Evolutionary conservation across 768 basidiomycete species (phyloP).

Genomic region (Lenzites betulinus): DNA sequence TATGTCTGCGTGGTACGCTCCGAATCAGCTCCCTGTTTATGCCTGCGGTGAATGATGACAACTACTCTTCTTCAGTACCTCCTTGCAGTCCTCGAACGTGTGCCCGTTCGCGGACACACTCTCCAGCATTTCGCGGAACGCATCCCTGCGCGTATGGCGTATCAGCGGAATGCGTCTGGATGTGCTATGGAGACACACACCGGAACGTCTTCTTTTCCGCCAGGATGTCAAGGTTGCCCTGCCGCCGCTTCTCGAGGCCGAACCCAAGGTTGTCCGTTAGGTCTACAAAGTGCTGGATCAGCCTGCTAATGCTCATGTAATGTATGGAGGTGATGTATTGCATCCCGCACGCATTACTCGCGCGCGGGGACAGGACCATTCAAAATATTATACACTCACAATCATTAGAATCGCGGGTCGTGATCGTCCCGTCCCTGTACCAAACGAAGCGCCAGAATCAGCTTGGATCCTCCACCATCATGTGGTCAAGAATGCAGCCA

Average conservation of each 20-base stretch:
- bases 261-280: conserved; percentile 91
- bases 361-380: too few relatives aligned
- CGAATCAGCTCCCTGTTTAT: background rate
- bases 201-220: conserved; percentile 70
- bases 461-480: background rate
- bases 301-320: background rate
- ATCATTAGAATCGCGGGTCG: conserved; percentile 90
- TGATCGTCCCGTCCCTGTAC: conserved; percentile 89
- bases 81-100: conserved; percentile 84
- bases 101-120: conserved; percentile 76
- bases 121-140: conserved; percentile 82
- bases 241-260: conserved; percentile 71
- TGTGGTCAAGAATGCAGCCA: too few relatives aligned
- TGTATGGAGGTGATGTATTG: background rate
- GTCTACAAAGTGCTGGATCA: conserved; percentile 43
- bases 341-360: background rate
- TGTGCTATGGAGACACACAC: conserved; percentile 33
- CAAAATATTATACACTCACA: conserved; percentile 63
- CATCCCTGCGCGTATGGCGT: conserved; percentile 58
- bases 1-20: conserved; percentile 58
- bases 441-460: background rate
- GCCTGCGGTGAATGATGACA: background rate
- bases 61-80: conserved; percentile 71
- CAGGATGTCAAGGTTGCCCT: conserved; percentile 73
- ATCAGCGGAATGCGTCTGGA: too few relatives aligned